Evolutionary conservation across 1,284 basidiomycete genomes (phyloP).

Genomic region (Anthracocystis panici-leucophaei): DNA sequence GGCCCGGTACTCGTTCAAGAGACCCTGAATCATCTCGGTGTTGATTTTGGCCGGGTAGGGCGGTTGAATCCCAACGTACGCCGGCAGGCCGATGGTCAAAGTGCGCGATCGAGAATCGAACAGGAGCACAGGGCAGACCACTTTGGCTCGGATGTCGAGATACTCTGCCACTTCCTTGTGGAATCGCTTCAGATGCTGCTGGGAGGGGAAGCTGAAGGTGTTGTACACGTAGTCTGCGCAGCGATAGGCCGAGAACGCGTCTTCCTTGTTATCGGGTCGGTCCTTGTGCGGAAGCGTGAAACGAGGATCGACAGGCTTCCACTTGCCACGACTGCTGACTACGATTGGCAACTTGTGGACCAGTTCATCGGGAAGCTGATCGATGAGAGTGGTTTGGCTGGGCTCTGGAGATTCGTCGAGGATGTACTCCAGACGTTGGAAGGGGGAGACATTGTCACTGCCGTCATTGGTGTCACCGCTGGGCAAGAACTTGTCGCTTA

Average conservation of each 20-base stretch:
- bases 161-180: slow-evolving; percentile 3
- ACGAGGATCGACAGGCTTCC: not conserved
- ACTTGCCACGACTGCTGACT: slow-evolving; percentile 3
- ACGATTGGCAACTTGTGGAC: slow-evolving; percentile 14
- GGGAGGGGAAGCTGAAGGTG: slow-evolving; percentile 18
- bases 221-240: slow-evolving; percentile 27
- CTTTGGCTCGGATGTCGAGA: not conserved
- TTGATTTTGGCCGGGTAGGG: slow-evolving; percentile 17
- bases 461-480: not conserved
- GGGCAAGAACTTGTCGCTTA: not conserved
- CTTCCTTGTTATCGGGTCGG: not conserved
- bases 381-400: slow-evolving; percentile 4
- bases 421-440: slow-evolving; percentile 13
- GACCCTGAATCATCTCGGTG: not conserved
- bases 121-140: slow-evolving; percentile 11
- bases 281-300: slow-evolving; percentile 16
- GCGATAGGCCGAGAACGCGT: not conserved
- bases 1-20: slow-evolving; percentile 14
- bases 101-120: slow-evolving; percentile 14
- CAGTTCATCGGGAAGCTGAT: slow-evolving; percentile 7
- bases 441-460: not conserved
- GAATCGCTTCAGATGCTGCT: slow-evolving; percentile 15
- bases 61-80: slow-evolving; percentile 21
- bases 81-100: slow-evolving; percentile 21
- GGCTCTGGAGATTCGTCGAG: slow-evolving; percentile 3